Evolutionary conservation across 176 grass and related monocot genomes (phyloP), one percentile per base, ranked within the genome.

Genomic region (Tillandsia leiboldiana): DNA sequence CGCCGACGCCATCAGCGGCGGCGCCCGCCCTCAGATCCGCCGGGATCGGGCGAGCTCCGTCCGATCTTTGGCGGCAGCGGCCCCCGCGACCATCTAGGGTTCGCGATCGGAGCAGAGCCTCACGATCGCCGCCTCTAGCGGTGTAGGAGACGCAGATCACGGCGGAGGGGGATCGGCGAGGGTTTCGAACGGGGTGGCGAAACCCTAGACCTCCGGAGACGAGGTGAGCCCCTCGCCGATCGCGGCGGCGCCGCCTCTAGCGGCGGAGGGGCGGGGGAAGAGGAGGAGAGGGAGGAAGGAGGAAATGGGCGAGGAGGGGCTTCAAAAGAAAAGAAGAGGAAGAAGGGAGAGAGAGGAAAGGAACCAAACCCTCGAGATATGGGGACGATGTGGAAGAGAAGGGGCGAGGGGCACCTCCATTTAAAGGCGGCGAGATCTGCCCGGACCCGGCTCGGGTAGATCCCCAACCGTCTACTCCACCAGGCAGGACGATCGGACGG

Each of bases 1-100:
- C 9, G 89, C 84, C 72, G 90, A 99, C 61, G 90, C 82, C 89
- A 93, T 99, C 53, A 54, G 72, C 86, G 76, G 14, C 65, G 14
- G 29, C 26, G 20, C 10, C 24, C 11, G 11, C 28, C 62, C 53
- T 64, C 66, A 73, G 71, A 79, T 80, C 77, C 9, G 68, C 11
- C 53, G 65, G 28, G 42, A 68, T 20, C 15, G 27, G 14, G 51
- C 28, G 49, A 61, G 65, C 3, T 50, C 50, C 56, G 56, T 72
- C 62, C 72, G 50, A 76, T n/a, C 4, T 22, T 51, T 18, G n/a
- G 11, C 66, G 28, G 66, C 59, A 57, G 2, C 14, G 28, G 26
- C 49, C 48, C 67, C 17, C 57, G 68, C 28, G 33, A 67, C 53
- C 70, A 57, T 66, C 65, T 42, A 42, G 33, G 4, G 33, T 42